phyloP scores from a whole-genome alignment of 2,329 filamentous ascomycete genomes.

The Aspergillus jensenii region DNA sequence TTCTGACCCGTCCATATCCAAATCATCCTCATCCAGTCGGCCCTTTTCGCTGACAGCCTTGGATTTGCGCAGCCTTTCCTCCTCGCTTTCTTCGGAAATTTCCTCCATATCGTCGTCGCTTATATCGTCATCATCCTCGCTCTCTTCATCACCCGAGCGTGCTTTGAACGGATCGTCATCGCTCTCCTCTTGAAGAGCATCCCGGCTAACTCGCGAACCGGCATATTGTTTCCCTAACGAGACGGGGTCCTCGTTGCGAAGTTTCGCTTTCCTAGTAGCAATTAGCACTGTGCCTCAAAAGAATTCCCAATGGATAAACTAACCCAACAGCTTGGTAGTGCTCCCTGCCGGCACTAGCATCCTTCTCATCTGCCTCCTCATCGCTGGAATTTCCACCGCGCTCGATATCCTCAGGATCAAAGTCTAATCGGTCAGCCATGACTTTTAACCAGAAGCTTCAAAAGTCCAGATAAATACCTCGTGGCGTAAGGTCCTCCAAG shows the following conservation, averaged over 20 bases:
- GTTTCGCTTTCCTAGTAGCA: conserved; percentile 68
- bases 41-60: conserved; percentile 13
- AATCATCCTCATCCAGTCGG: conserved; percentile 22
- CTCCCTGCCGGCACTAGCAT: conserved; percentile 66
- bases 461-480: conserved; percentile 53
- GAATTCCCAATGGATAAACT: conserved; percentile 16
- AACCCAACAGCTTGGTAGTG: conserved; percentile 81
- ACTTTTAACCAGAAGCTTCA: not conserved
- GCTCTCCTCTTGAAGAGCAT: conserved; percentile 61
- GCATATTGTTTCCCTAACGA: conserved; percentile 76
- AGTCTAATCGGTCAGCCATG: conserved; percentile 54
- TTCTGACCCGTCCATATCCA: conserved; percentile 27
- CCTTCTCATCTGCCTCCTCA: conserved; percentile 51
- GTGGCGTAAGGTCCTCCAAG: conserved; percentile 60
- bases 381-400: conserved; percentile 58
- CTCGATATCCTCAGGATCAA: conserved; percentile 72
- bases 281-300: conserved; percentile 10
- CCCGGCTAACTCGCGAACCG: conserved; percentile 72
- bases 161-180: conserved; percentile 48
- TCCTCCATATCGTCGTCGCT: conserved; percentile 15
- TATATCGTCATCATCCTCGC: conserved; percentile 29
- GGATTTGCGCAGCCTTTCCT: conserved; percentile 5
- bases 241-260: conserved; percentile 70
- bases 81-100: conserved; percentile 18
- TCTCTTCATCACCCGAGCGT: conserved; percentile 38